Evolutionary conservation across 2,329 filamentous ascomycete species (phyloP), one percentile per base, ranked within the genome.

Genomic region (Aspergillus fischeri): DNA sequence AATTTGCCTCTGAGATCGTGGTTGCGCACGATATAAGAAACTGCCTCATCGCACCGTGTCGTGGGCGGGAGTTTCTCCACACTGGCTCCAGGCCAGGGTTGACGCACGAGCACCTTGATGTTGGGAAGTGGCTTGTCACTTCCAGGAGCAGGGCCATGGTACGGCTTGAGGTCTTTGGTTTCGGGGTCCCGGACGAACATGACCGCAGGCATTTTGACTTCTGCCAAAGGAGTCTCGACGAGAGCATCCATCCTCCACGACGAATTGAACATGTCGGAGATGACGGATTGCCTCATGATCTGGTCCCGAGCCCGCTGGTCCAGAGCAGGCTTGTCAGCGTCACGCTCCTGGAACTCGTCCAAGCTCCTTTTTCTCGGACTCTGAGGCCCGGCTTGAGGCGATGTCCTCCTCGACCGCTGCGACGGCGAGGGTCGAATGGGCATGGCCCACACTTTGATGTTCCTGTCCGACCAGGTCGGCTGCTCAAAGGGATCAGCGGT

Each of bases 11-110:
- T 85, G 54, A 88, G 82, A 41, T 86, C 80, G 60, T 91, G 85
- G 54, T 85, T 86, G 64, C 91, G 90, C 69, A 96, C 82, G 57
- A 99, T 87, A 73, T 99, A 99, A 57, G 89, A 96, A 64, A 97
- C 78, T 5, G 91, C 87, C 49, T 87, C 85, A 28, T 79, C 78
- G 0, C 84, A 84, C 4, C 87, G 88, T 21, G 79, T 76, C 0
- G 90, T 90, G 0, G 79, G 80, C 0, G 94, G 94, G 2, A 97
- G 80, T 14, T 73, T 75, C 17, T 81, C 70, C 10, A 92, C 77
- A 55, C 81, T 73, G 4, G 88, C 84, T 17, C 84, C 89, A 10
- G 91, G 91, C 91, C 91, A 96, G 1, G 91, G 90, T 62, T 84
- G 83, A 14, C 90, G 84, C 4, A 91, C 85, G 27, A 91, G 77